Base-by-base conservation (phyloP, 1,284 basidiomycete species). In the Mycena citricolor region DNA sequence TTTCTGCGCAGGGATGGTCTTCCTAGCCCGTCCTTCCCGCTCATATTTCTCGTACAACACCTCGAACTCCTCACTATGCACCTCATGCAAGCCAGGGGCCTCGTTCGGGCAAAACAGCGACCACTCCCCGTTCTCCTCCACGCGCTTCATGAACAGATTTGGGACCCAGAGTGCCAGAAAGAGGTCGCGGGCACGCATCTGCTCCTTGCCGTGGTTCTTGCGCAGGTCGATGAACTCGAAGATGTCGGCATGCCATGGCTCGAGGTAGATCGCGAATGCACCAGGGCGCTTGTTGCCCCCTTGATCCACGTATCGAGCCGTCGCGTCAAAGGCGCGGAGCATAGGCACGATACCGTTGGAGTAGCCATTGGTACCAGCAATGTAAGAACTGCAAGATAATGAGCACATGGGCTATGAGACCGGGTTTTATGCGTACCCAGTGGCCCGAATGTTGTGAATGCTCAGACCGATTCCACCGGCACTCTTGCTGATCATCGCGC, bases 191-290 rank as follows among this genome's bases (percentile, higher is more conserved):
- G 97, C 97, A 55, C 97, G 90, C 42, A 86, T 84, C 69, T 99
- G 95, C 68, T 99, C 97, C 68, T 99, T 99, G 47, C 97, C 97
- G 61, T 99, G 97, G 68, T 99, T 99, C 81, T 99, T 99, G 61
- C 97, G 82, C 34, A 99, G 78, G 66, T 99, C 95, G 55, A 99
- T 78, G 77, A 99, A 98, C 56, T 98, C 95, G 58, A 98, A 98
- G 58, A 99, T 71, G 65, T 99, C 97, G 25, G 92, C 82, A 66
- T 99, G 95, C 94, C 94, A 97, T 8, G 94, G 94, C 69, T 97
- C 94, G 54, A 97, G 74, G 71, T 97, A 97, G 66, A 97, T 93
- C 23, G 97, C 92, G 60, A 99, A 98, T 2, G 97, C 97, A 54
- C 97, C 97, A 2, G 97, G 97, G 32, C 97, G 90, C 76, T 99